These are phyloP conservation scores for Suhomyces yuchorum DNA, from an alignment of 1,139 yeast genomes.

Conservation along the genomic window DNA sequence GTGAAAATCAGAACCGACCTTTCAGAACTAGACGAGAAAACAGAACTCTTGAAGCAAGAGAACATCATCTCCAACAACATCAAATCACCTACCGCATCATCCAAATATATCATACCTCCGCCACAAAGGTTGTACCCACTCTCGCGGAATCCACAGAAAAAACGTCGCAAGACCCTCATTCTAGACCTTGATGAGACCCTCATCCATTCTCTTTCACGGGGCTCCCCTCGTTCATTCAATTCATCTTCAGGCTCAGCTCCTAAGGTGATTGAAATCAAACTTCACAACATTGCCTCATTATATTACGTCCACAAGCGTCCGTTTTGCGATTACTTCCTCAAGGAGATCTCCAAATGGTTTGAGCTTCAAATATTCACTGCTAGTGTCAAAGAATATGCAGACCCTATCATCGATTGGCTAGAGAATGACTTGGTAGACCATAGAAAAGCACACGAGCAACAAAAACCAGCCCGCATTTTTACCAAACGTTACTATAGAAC, in stretches of 20 bases:
- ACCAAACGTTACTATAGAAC: conserved; percentile 71
- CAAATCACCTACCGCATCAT: conserved; percentile 59
- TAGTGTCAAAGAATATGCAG: conserved; percentile 92
- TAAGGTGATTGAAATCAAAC: conserved; percentile 84
- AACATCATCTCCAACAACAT: conserved; percentile 46
- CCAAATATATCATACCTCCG: conserved; percentile 51
- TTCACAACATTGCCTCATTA: conserved; percentile 68
- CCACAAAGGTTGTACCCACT: conserved; percentile 50
- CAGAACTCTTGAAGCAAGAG: conserved; percentile 46
- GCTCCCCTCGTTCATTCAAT: conserved; percentile 45
- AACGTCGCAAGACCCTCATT: conserved; percentile 65
- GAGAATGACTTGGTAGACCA: conserved; percentile 40
- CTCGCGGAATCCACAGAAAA: conserved; percentile 42
- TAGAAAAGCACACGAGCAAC: conserved; percentile 13
- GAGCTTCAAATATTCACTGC: conserved; percentile 91
- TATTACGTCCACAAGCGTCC: conserved; percentile 94
- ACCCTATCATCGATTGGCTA: conserved; percentile 92
- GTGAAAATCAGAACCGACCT: conserved; percentile 9
- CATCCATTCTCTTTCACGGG: conserved; percentile 83
- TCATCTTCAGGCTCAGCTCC: conserved; percentile 47
- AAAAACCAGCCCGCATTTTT: conserved; percentile 34
- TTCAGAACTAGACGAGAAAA: conserved; percentile 35
- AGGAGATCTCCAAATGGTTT: conserved; percentile 83
- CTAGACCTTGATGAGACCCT: conserved; percentile 92
- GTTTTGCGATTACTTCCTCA: conserved; percentile 79